A percentile compares a stretch with the other conserved stretches of the same genome.
Conservation (phyloP, 768 basidiomycete species). For the Panaeolus cyanescens region DNA sequence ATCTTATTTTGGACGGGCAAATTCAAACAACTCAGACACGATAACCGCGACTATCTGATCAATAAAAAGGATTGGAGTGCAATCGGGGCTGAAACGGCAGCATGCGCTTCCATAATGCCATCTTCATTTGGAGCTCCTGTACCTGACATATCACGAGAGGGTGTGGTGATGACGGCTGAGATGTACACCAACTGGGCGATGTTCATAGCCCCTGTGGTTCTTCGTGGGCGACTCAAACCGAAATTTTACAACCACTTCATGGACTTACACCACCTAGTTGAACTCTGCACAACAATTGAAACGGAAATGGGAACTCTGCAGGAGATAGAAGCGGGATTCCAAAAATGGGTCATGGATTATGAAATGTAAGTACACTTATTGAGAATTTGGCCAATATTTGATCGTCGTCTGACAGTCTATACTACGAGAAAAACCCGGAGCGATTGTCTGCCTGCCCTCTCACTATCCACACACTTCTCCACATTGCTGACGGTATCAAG, state of each 20-base stretch:
- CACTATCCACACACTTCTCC: constrained; percentile 37
- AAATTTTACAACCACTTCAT: constrained; percentile 41
- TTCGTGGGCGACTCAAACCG: constrained; percentile 26
- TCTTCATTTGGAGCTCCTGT: constrained; percentile 29
- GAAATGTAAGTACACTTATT: too few species aligned
- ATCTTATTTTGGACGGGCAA: constrained; percentile 38
- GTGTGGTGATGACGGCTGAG: constrained; percentile 33
- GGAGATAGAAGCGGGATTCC: too few species aligned
- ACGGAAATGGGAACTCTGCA: too few species aligned
- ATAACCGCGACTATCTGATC: constrained; percentile 28
- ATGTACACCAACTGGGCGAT: constrained; percentile 38
- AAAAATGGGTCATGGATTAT: too few species aligned
- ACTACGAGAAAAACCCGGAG: constrained; percentile 29
- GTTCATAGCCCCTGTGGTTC: constrained; percentile 37
- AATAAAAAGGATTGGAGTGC: constrained; percentile 27
- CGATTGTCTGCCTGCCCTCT: constrained; percentile 30
- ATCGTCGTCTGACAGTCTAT: constrained; percentile 19
- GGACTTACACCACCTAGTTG: constrained; percentile 16
- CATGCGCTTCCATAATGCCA: constrained; percentile 28
- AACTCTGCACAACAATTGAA: too few species aligned
- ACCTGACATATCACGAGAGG: constrained; percentile 26
- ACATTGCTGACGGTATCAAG: constrained; percentile 30
- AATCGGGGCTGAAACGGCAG: constrained; percentile 34
- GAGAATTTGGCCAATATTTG: too few species aligned
- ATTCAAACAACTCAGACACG: constrained; percentile 37